phyloP scores from a whole-genome alignment of 192 early-diverging fungal genomes.

The Mortierella hygrophila region DNA sequence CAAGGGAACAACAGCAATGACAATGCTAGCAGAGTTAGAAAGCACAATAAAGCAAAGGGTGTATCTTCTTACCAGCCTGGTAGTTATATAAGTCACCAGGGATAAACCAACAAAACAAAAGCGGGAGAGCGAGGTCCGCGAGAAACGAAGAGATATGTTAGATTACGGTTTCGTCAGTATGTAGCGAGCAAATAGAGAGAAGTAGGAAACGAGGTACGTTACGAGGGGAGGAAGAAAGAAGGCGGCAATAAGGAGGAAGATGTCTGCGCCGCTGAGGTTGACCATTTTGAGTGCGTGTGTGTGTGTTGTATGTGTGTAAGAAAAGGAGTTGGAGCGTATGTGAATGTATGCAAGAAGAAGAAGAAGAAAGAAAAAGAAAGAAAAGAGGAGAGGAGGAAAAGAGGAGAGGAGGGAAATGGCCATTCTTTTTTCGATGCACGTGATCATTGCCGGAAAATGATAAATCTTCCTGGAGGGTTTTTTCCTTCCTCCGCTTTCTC shows the following conservation, averaged over 20 bases:
- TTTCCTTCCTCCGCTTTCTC: too few relatives aligned
- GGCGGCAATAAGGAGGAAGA: constrained; percentile 35
- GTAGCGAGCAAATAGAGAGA: background rate
- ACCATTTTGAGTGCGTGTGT: constrained; percentile 5
- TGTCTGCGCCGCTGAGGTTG: constrained; percentile 33
- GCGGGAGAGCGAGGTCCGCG: too few relatives aligned
- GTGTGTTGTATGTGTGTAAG: background rate
- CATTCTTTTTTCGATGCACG: background rate
- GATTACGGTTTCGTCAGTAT: background rate
- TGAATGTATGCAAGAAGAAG: background rate
- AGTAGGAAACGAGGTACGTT: background rate
- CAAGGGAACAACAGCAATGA: background rate
- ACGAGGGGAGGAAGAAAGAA: constrained; percentile 43
- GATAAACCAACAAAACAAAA: too few relatives aligned
- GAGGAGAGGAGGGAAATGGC: background rate
- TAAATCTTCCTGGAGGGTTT: too few relatives aligned
- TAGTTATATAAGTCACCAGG: too few relatives aligned
- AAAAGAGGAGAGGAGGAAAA: background rate
- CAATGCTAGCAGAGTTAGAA: background rate
- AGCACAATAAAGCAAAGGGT: too few relatives aligned
- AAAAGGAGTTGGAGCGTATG: background rate
- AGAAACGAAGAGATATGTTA: too few relatives aligned
- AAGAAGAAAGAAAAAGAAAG: background rate
- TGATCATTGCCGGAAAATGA: too few relatives aligned
- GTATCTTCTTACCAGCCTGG: background rate